A percentile compares a stretch with the other conserved stretches of the same genome.
Conservation (phyloP, 371 early-diverging fungal species). For the Batrachochytrium dendrobatidis region DNA sequence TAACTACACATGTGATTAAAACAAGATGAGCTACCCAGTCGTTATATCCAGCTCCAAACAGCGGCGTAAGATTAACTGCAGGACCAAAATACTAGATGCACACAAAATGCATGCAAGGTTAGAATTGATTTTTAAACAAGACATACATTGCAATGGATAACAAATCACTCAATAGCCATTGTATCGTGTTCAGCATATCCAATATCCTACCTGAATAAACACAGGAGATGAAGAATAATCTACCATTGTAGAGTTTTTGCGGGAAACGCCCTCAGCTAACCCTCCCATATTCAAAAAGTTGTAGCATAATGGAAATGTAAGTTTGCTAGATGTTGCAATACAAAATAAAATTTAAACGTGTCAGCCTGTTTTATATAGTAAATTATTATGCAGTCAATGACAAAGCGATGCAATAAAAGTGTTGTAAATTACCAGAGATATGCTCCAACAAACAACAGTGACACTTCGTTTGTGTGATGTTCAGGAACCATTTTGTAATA, state of each 20-base stretch:
- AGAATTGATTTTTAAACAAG: not conserved
- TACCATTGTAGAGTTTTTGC: not conserved
- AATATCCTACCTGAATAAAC: slow-evolving; percentile 30
- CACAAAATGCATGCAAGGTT: slow-evolving; percentile 6
- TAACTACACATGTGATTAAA: slow-evolving; percentile 63
- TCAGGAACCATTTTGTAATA: slow-evolving; percentile 77
- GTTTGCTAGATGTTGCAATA: slow-evolving; percentile 20
- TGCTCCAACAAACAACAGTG: slow-evolving; percentile 79
- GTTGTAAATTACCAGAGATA: slow-evolving; percentile 69
- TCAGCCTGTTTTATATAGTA: not conserved
- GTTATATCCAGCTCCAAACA: slow-evolving; percentile 80
- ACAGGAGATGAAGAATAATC: slow-evolving; percentile 19
- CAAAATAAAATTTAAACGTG: not conserved
- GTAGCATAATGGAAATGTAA: slow-evolving; percentile 82
- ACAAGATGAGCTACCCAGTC: slow-evolving; percentile 81
- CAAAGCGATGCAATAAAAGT: not conserved
- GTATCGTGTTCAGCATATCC: not conserved
- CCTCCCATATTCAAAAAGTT: slow-evolving; percentile 78
- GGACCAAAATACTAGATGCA: slow-evolving; percentile 38
- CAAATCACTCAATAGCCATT: not conserved
- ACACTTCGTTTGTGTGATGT: slow-evolving; percentile 84
- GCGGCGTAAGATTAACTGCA: slow-evolving; percentile 71
- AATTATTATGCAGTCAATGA: not conserved
- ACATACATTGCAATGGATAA: not conserved
- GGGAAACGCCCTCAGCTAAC: slow-evolving; percentile 27